Conservation (phyloP, 192 early-diverging fungal species). For the Coemansia sp. region DNA sequence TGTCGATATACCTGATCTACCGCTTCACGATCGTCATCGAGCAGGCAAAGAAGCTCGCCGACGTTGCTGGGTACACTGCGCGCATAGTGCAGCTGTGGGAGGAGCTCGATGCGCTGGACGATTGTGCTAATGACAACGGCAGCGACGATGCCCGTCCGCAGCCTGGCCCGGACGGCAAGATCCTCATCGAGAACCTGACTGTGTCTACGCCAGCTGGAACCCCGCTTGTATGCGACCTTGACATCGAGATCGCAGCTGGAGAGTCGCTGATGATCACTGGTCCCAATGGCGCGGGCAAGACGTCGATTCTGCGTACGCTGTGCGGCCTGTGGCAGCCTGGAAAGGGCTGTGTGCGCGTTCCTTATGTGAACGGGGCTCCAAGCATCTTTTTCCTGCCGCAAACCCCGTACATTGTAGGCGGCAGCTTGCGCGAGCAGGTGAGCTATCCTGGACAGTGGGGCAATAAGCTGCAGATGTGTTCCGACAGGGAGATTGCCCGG, state of each 20-base stretch:
- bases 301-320: constrained; percentile 73
- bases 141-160: not conserved
- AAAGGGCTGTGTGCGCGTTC: constrained; percentile 52
- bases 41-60: constrained; percentile 66
- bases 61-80: constrained; percentile 78
- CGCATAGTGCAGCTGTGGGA: constrained; percentile 83
- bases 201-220: constrained; percentile 30
- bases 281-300: constrained; percentile 84
- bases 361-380: constrained; percentile 12
- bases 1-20: constrained; percentile 82
- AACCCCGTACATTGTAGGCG: constrained; percentile 60
- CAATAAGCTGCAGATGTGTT: constrained; percentile 17
- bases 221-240: constrained; percentile 47
- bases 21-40: constrained; percentile 72
- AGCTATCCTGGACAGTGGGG: constrained; percentile 57
- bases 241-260: constrained; percentile 54
- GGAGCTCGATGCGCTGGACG: constrained; percentile 53
- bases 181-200: constrained; percentile 17
- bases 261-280: constrained; percentile 67
- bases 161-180: not conserved
- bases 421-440: constrained; percentile 65
- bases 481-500: constrained; percentile 24
- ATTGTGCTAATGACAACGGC: not conserved
- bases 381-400: constrained; percentile 72
- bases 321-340: constrained; percentile 71